Percentiles rank a stretch among this genome's conserved stretches.
phyloP scores from a whole-genome alignment of 768 basidiomycete species.

The Sporobolomyces roseus region DNA sequence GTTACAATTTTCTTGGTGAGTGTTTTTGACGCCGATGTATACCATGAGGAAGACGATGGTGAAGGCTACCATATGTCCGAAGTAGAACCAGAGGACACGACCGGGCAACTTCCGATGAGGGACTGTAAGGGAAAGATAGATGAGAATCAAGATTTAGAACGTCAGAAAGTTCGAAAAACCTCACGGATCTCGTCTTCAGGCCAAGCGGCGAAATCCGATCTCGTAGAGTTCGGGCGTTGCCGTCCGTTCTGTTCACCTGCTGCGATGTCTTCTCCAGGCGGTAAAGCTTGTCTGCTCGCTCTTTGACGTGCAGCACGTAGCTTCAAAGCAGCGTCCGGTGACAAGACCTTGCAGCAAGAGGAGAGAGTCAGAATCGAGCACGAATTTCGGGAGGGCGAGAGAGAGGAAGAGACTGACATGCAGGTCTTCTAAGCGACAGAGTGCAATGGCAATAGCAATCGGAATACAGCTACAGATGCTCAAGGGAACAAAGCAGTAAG shows the following conservation, averaged over 20 bases:
- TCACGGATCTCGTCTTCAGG: no score
- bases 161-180: no score
- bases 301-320: no score
- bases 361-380: not conserved
- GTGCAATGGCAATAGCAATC: not conserved
- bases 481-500: slow-evolving; percentile 9
- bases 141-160: no score
- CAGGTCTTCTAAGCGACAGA: slow-evolving; percentile 1
- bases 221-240: no score
- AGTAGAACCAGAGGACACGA: slow-evolving; percentile 7
- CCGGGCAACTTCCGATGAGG: not conserved
- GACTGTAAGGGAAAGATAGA: not conserved
- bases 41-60: slow-evolving; percentile 1
- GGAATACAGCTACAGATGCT: slow-evolving; percentile 2
- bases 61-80: slow-evolving; percentile 7
- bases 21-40: not conserved
- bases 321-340: no score
- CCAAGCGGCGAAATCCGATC: no score
- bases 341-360: not conserved
- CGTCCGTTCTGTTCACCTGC: no score
- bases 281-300: no score
- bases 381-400: not conserved
- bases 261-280: no score
- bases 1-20: slow-evolving; percentile 13
- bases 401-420: not conserved